These are phyloP conservation scores for Phaeodactylum tricornutum DNA, from an alignment of 108 stramenopile genomes.

Conservation along the genomic window DNA sequence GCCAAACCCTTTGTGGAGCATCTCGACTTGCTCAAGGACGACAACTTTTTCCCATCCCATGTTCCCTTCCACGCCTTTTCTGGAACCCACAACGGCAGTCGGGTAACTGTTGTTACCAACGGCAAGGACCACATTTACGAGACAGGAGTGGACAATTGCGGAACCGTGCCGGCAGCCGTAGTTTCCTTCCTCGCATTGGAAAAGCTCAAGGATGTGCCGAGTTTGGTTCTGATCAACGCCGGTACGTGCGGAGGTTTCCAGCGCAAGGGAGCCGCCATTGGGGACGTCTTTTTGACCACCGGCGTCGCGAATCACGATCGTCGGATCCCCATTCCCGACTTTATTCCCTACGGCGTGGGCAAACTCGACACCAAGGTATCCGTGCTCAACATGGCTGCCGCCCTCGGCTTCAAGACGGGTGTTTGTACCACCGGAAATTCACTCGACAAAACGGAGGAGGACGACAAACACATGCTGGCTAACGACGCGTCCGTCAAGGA, in stretches of 20 bases:
- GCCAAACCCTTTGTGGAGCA: constrained; percentile 81
- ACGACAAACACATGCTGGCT: constrained; percentile 62
- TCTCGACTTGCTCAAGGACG: constrained; percentile 43
- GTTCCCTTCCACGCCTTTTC: constrained; percentile 75
- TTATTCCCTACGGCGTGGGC: constrained; percentile 80
- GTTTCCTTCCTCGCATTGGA: constrained; percentile 69
- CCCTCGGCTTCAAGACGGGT: constrained; percentile 64
- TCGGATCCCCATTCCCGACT: constrained; percentile 93
- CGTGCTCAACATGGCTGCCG: constrained; percentile 21
- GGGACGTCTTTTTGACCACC: constrained; percentile 86
- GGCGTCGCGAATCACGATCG: constrained; percentile 91
- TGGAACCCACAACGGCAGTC: constrained; percentile 62
- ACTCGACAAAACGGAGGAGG: constrained; percentile 75
- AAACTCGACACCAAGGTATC: constrained; percentile 27
- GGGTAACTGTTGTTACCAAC: constrained; percentile 84
- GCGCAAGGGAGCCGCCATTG: constrained; percentile 82
- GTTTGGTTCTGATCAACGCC: constrained; percentile 77
- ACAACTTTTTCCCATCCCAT: constrained; percentile 61
- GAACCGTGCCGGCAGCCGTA: constrained; percentile 83
- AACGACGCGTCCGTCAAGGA: constrained; percentile 91
- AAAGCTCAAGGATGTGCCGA: constrained; percentile 22
- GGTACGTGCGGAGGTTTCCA: constrained; percentile 95
- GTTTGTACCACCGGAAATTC: constrained; percentile 90
- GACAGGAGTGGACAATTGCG: constrained; percentile 89
- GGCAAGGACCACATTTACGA: constrained; percentile 78